Evolutionary conservation across 176 grass and related monocot genomes (phyloP), one percentile per base, ranked within the genome.

Genomic region (Secale cereale): DNA sequence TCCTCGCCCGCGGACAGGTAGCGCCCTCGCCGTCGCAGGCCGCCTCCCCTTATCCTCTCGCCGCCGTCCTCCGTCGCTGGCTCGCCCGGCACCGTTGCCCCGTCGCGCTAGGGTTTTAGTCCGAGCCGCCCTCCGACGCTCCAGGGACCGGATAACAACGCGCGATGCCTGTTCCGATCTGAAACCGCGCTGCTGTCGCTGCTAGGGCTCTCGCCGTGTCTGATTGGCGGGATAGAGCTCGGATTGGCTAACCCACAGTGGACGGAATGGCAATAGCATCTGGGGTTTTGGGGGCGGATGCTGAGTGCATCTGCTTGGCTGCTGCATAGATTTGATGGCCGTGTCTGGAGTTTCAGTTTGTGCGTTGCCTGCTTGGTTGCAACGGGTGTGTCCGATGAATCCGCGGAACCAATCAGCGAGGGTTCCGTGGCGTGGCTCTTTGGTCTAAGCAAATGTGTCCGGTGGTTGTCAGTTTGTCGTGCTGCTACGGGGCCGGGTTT

Each of bases 1-100:
- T 98, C 86, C 93, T 98, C 33, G 61, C 93, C 62, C 85, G 87
- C 59, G 91, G 85, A 23, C 88, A 98, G 95, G 95, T 98, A 23
- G 13, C 35, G 2, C 25, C 76, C 1, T 16, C 72, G 15, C 11
- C 45, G 40, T 43, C n/a, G 4, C 11, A 22, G 40, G 11, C 43
- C 4, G 43, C 4, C 43, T 16, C 48, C 5, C 15, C 45, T 11
- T 11, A 40, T 40, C 39, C 40, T 11, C 40, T 10, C 31, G 3
- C 45, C 19, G 13, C 41, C 27, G 3, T 4, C 41, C 14, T 15
- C 45, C 45, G 3, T 16, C 14, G 45, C 45, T 14, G 2, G 16
- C 16, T 52, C 50, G 50, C 0, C 50, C 8, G 6, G 0, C 20
- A 8, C 50, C 16, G 17, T 2, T 56, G 14, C 3, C 68, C 48